Evolutionary conservation across 345 rosid species (phyloP), one percentile per base, ranked within the genome.

Genomic region (Balakata baccata): DNA sequence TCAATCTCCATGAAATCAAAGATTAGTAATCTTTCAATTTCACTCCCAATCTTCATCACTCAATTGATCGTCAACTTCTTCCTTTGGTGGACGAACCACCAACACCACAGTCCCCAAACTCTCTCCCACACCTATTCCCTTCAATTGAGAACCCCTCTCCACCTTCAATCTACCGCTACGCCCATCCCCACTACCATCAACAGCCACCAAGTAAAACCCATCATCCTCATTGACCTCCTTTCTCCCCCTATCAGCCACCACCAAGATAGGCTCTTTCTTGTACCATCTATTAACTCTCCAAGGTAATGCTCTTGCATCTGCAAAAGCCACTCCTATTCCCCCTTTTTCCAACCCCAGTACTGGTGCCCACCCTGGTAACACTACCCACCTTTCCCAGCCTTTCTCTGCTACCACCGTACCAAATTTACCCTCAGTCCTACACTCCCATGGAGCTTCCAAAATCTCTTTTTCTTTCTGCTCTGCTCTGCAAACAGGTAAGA

Each of bases 341-440:
- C 92, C 95, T 22, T 74, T 69, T 11, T 67, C 81, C 46, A 92
- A 58, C 10, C 82, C 81, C 0, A 51, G 74, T 13, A 90, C 38
- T 1, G 89, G 88, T 18, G 72, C 82, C 98, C 99, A 95, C 12
- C 85, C 68, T 0, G 99, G 99, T 72, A 95, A 73, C 18, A 89
- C 97, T 74, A 87, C 94, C 99, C 99, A 95, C 75, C 93, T 89
- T 20, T 66, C 73, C 99, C 98, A 95, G 14, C 82, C 92, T 75
- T 87, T 90, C 74, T 92, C 98, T 0, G 96, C 86, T 71, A 74
- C 90, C 80, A 95, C 96, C 7, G 90, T 82, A 10, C 92, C 86
- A 49, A 95, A 95, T 20, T 87, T 92, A 18, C 97, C 99, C 64
- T 80, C 75, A 1, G 83, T 77, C 51, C 59, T 82, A 38, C 83